These are phyloP conservation scores for Tricholoma bakamatsutake DNA, from an alignment of 768 basidiomycete species.

Conservation along the genomic window DNA sequence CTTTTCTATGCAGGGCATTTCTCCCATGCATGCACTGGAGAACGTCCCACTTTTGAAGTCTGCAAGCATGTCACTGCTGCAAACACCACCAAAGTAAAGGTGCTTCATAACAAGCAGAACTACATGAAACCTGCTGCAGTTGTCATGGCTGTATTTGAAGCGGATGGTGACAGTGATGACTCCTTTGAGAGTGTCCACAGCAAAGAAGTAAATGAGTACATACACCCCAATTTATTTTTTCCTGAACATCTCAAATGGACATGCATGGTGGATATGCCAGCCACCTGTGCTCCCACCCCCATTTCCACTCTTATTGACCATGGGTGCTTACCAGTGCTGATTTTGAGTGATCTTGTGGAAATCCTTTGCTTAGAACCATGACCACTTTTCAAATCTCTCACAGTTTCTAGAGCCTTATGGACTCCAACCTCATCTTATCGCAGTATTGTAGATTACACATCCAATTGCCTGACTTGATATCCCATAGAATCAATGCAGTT, in stretches of 20 bases:
- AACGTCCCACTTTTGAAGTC: background rate
- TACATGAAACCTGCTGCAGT: background rate
- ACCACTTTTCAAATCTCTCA: background rate
- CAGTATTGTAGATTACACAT: background rate
- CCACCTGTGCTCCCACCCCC: background rate
- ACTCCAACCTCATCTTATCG: background rate
- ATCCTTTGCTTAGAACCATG: background rate
- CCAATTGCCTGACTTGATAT: background rate
- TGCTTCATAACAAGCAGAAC: background rate
- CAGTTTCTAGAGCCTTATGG: background rate
- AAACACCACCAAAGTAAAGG: background rate
- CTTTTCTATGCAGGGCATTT: too few relatives aligned
- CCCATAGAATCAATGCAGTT: background rate
- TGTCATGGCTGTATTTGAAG: background rate
- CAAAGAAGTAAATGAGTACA: background rate
- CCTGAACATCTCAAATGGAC: background rate
- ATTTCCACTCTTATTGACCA: background rate
- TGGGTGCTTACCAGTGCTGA: background rate
- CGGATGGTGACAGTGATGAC: background rate
- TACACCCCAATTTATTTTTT: background rate
- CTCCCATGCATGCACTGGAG: background rate
- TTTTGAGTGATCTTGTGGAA: too few relatives aligned
- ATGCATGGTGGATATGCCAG: background rate
- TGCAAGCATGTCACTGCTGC: background rate
- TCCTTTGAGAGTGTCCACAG: background rate